Percentiles rank a stretch among this genome's conserved stretches.
Conservation (phyloP, 306 rosid genomes). For the Vicia sativa region DNA sequence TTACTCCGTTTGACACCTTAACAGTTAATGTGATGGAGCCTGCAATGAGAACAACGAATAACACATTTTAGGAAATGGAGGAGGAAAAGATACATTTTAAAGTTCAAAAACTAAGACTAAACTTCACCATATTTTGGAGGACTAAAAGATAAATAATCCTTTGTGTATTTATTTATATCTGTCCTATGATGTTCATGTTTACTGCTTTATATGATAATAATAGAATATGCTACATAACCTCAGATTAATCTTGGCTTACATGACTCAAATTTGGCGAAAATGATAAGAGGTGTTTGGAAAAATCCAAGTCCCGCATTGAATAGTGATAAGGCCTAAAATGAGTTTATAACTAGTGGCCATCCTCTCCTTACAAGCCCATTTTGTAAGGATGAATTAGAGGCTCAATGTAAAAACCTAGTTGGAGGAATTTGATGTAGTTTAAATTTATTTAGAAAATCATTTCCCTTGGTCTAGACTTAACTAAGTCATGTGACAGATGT, state of each 20-base stretch:
- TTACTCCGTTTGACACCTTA: not conserved
- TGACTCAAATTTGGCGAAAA: slow-evolving; percentile 26
- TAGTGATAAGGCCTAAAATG: not conserved
- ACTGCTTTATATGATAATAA: slow-evolving; percentile 22
- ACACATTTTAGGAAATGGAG: not conserved
- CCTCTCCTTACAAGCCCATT: not conserved
- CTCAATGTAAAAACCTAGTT: not conserved
- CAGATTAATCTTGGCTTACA: slow-evolving; percentile 25
- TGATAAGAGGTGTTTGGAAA: not conserved
- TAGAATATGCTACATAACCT: slow-evolving; percentile 17
- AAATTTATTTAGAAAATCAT: slow-evolving; percentile 19
- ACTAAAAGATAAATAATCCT: not conserved
- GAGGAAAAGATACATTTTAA: not conserved
- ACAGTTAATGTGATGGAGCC: not conserved
- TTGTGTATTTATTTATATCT: slow-evolving; percentile 25
- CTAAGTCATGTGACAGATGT: slow-evolving; percentile 17
- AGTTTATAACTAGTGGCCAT: not conserved
- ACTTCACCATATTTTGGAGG: not conserved
- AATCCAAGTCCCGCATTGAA: not conserved
- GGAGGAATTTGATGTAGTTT: slow-evolving; percentile 25
- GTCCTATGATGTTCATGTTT: slow-evolving; percentile 19
- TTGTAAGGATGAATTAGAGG: not conserved
- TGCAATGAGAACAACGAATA: not conserved
- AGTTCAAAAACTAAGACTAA: not conserved
- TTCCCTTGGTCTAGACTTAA: slow-evolving; percentile 32